Evolutionary conservation across 108 stramenopile species (phyloP), one percentile per base, ranked within the genome.

Genomic region (Cyclotella baltica): DNA sequence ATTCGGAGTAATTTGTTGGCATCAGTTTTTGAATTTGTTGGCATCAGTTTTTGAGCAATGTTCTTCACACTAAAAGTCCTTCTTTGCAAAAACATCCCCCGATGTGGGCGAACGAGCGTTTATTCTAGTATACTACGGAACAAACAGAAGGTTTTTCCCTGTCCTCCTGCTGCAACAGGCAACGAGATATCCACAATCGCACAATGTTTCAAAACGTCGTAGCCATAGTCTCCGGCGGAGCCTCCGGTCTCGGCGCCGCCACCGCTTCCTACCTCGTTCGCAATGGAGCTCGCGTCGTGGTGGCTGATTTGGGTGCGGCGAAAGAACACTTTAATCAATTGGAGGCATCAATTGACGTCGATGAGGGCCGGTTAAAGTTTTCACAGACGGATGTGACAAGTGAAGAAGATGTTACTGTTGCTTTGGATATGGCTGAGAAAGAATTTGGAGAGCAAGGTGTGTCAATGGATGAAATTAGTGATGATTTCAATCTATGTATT

Each of bases 171-270:
- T n/a, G n/a, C n/a, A n/a, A n/a, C n/a, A n/a, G n/a, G n/a, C n/a
- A n/a, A n/a, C n/a, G n/a, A n/a, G n/a, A n/a, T n/a, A n/a, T n/a
- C n/a, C n/a, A n/a, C n/a, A n/a, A n/a, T 6, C 33, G 36, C 16
- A 66, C 29, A 27, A 67, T 67, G 59, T 69, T 76, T 38, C 46
- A 51, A 62, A 28, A 71, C 33, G 67, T 87, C 33, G 80, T 87
- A 36, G 88, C 81, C 13, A 43, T 97, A 31, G 89, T 98, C 6
- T 92, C 93, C 0, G 98, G 98, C 15, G 96, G 90, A 8, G 90
- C 93, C 19, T 96, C 95, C 0, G 98, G 98, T 8, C 80, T 98
- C 13, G 98, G 98, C 3, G 89, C 92, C 35, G 96, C 96, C 31
- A 93, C 98, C 28, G 98, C 91, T 6, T 58, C 83, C 34, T 81